These are phyloP conservation scores for Emydomyces testavorans DNA, from an alignment of 2,329 filamentous ascomycete genomes.

Conservation along the genomic window DNA sequence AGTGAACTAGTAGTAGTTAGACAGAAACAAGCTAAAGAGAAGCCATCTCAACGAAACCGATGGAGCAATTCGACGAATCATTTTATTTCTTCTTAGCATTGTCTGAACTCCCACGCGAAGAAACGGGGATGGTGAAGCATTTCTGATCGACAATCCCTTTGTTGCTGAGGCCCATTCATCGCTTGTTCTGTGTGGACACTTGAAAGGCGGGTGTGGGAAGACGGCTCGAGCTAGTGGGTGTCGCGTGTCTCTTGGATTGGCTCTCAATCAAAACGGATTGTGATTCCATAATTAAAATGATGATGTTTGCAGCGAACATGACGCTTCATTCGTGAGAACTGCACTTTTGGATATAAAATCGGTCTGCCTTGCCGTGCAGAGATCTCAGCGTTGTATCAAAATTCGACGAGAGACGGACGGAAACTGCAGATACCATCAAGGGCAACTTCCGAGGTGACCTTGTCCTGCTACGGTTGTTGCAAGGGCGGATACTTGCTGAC, in stretches of 20 bases:
- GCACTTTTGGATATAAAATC: neutral
- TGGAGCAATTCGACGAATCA: constrained; percentile 4
- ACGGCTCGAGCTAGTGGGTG: neutral
- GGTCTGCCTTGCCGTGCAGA: too few species aligned
- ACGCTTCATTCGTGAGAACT: neutral
- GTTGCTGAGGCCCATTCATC: constrained; percentile 1
- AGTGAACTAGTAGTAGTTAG: too few species aligned
- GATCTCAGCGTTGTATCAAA: too few species aligned
- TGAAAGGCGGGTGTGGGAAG: neutral
- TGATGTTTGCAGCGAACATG: neutral
- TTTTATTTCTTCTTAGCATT: neutral
- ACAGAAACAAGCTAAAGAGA: neutral
- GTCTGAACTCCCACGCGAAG: constrained; percentile 4
- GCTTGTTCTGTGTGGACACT: neutral
- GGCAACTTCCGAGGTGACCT: too few species aligned
- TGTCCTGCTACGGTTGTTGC: too few species aligned
- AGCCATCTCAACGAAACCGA: neutral
- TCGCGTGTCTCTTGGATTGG: constrained; percentile 6
- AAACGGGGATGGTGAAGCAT: neutral
- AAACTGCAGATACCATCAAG: too few species aligned
- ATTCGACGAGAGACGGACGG: too few species aligned
- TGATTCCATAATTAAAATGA: neutral
- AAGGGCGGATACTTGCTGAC: neutral
- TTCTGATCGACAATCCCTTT: constrained; percentile 9
- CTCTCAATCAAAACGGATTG: neutral